Conservation (phyloP, 2,329 filamentous ascomycete species). For the Claviceps cyperi region DNA sequence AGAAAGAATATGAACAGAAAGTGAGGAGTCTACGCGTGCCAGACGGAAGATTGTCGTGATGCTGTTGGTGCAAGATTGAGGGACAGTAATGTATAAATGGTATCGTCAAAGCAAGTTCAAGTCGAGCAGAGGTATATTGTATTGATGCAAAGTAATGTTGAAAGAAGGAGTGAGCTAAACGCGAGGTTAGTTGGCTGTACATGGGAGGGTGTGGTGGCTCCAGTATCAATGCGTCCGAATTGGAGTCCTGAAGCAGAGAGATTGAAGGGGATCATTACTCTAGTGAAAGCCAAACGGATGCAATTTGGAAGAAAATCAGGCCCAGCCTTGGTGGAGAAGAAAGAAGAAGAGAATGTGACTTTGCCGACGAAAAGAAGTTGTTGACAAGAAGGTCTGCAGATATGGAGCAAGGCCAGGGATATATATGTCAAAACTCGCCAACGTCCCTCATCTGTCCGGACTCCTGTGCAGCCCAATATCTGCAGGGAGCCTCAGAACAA, state of each 20-base stretch:
- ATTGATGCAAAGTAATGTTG: too few species aligned
- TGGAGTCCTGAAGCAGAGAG: slow-evolving; percentile 12
- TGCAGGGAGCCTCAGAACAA: too few species aligned
- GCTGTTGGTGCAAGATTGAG: slow-evolving; percentile 1
- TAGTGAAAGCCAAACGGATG: neutral
- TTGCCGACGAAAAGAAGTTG: slow-evolving; percentile 15
- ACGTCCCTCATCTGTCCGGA: too few species aligned
- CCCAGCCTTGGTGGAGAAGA: slow-evolving; percentile 18
- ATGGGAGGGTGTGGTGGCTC: too few species aligned
- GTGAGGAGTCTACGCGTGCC: slow-evolving; percentile 15
- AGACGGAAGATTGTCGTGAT: slow-evolving; percentile 14
- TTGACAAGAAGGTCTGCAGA: slow-evolving; percentile 7
- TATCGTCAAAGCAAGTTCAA: neutral
- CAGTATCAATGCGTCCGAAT: neutral
- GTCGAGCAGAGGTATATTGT: neutral
- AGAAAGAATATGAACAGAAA: slow-evolving; percentile 11
- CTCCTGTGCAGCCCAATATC: too few species aligned
- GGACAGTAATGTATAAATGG: slow-evolving; percentile 13
- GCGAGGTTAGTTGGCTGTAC: too few species aligned
- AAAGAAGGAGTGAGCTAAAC: too few species aligned
- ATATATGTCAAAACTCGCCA: too few species aligned
- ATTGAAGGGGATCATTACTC: slow-evolving; percentile 6
- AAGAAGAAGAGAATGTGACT: slow-evolving; percentile 8
- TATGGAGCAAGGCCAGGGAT: too few species aligned
- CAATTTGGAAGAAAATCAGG: slow-evolving; percentile 13